These are phyloP conservation scores for Trichomonas vaginalis DNA, from an alignment of 208 protist genomes.

Conservation along the genomic window DNA sequence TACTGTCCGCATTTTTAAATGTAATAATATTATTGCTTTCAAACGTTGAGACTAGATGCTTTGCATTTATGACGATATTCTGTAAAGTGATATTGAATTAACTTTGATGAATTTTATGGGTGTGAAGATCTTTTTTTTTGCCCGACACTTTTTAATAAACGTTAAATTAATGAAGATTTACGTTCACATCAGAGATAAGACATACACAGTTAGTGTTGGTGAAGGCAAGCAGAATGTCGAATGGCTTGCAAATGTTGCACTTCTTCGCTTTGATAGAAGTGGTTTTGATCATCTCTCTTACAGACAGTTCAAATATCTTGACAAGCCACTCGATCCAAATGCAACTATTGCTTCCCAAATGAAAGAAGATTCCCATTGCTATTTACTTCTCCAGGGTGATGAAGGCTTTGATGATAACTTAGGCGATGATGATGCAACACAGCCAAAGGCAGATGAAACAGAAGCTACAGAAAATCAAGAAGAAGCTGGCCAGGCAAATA, in stretches of 20 bases:
- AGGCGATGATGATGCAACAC: background rate
- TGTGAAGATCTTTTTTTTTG: too few relatives aligned
- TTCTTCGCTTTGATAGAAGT: slow-evolving; percentile 7
- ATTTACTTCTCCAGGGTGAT: slow-evolving; percentile 5
- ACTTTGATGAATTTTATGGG: too few relatives aligned
- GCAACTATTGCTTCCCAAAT: slow-evolving; percentile 1
- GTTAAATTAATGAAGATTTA: background rate
- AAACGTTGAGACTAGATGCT: too few relatives aligned
- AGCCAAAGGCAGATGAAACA: background rate
- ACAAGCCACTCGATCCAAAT: background rate
- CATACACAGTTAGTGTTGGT: slow-evolving; percentile 11
- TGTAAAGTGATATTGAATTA: too few relatives aligned
- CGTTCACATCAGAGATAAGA: background rate
- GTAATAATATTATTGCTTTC: too few relatives aligned
- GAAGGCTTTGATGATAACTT: slow-evolving; percentile 16
- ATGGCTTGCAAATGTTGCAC: background rate
- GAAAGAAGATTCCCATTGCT: background rate
- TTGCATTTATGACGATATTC: too few relatives aligned
- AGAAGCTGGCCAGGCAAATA: background rate
- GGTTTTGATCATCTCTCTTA: slow-evolving; percentile 1
- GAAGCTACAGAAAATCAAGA: background rate
- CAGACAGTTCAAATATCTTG: background rate
- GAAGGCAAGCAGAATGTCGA: background rate
- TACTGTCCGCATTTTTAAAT: too few relatives aligned
- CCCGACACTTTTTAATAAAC: background rate